Evolutionary conservation across 1,284 basidiomycete genomes (phyloP).

Genomic region (Cystobasidium pallidum): DNA sequence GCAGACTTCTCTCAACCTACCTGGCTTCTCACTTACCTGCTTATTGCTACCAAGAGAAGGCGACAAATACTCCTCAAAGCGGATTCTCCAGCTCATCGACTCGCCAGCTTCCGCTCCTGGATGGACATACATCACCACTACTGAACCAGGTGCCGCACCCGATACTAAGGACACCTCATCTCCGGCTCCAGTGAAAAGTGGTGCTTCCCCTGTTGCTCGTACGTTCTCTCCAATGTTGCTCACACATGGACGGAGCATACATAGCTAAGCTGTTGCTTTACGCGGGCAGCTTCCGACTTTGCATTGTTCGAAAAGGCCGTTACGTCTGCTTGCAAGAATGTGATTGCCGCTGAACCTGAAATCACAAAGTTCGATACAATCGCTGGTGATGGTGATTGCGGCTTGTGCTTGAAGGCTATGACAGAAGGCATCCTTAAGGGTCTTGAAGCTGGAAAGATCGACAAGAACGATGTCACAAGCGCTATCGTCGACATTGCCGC

Average conservation of each 20-base stretch:
- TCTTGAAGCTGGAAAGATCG: slow-evolving; percentile 46
- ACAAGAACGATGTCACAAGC: slow-evolving; percentile 64
- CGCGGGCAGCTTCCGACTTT: slow-evolving; percentile 46
- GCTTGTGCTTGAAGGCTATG: slow-evolving; percentile 78
- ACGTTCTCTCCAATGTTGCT: background rate
- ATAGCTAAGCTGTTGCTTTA: background rate
- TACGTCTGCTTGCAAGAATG: slow-evolving; percentile 67
- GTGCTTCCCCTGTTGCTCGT: slow-evolving; percentile 46
- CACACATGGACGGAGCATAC: background rate
- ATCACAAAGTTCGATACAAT: slow-evolving; percentile 87
- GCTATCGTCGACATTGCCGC: slow-evolving; percentile 71
- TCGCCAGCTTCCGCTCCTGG: slow-evolving; percentile 71
- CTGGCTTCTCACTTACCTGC: slow-evolving; percentile 87
- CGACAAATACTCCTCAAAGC: slow-evolving; percentile 53
- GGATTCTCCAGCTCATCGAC: slow-evolving; percentile 75
- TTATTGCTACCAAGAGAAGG: slow-evolving; percentile 58
- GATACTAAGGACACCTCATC: slow-evolving; percentile 47
- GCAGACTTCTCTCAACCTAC: slow-evolving; percentile 86
- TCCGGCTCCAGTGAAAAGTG: slow-evolving; percentile 45
- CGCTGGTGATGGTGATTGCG: slow-evolving; percentile 73
- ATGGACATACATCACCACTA: slow-evolving; percentile 39
- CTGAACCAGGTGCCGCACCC: slow-evolving; percentile 47
- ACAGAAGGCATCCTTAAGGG: slow-evolving; percentile 60
- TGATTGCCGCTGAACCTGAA: slow-evolving; percentile 79
- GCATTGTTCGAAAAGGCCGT: slow-evolving; percentile 65